Percentiles rank a stretch among this genome's conserved stretches.
Evolutionary conservation across 768 basidiomycete genomes (phyloP).

Genomic region (Tubosaeta sp.): DNA sequence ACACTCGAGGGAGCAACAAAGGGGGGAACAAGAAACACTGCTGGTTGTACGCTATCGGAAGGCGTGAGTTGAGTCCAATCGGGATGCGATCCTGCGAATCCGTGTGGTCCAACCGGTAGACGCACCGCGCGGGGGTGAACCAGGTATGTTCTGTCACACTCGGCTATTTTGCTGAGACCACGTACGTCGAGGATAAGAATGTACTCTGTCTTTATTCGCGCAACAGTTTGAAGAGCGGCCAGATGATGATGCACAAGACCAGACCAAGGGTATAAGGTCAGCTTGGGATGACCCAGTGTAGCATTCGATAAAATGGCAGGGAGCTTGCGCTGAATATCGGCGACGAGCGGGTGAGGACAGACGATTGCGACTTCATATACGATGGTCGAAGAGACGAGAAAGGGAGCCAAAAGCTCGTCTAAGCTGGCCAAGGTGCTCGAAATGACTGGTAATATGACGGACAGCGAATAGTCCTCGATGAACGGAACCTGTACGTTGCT

Average conservation of each 20-base stretch:
- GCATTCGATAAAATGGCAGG: constrained; percentile 30
- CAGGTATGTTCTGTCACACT: constrained; percentile 35
- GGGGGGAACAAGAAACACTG: constrained; percentile 56
- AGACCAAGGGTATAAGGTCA: constrained; percentile 37
- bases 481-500: constrained; percentile 1
- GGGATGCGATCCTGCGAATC: constrained; percentile 21
- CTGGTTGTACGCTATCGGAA: constrained; percentile 33
- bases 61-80: constrained; percentile 32
- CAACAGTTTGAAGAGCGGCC: constrained; percentile 34
- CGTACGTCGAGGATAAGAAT: constrained; percentile 48
- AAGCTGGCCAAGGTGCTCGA: constrained; percentile 31
- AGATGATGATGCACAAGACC: constrained; percentile 15
- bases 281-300: constrained; percentile 35
- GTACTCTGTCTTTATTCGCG: constrained; percentile 44
- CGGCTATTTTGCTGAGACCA: constrained; percentile 36
- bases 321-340: constrained; percentile 35
- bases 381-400: constrained; percentile 34
- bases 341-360: constrained; percentile 36
- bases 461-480: constrained; percentile 34
- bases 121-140: constrained; percentile 35
- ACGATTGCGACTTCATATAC: constrained; percentile 47
- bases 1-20: constrained; percentile 43
- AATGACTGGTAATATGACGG: constrained; percentile 48
- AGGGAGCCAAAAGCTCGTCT: constrained; percentile 33
- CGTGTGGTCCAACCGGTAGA: constrained; percentile 42